phyloP scores from a whole-genome alignment of 2,329 filamentous ascomycete species.

The Apiospora saccharicola region DNA sequence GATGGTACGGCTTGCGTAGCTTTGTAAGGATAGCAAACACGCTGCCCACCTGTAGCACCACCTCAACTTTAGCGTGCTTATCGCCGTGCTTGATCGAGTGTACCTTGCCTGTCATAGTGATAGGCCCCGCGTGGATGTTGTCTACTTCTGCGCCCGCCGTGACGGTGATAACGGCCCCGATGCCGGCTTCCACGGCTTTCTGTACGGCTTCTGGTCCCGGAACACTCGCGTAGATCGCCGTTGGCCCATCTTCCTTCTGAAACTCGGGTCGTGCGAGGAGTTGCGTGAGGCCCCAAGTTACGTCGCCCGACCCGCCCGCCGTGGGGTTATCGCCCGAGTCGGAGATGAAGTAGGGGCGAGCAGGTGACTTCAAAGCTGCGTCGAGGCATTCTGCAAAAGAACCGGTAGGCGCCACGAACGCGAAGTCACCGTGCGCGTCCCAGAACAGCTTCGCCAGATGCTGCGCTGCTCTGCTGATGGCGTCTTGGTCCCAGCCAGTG shows the following conservation, averaged over 20 bases:
- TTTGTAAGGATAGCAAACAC: conserved; percentile 60
- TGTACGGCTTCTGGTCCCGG: conserved; percentile 54
- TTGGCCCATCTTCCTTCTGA: conserved; percentile 44
- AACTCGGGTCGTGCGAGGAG: conserved; percentile 56
- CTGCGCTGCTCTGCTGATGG: conserved; percentile 50
- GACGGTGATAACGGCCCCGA: conserved; percentile 57
- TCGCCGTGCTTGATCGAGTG: conserved; percentile 60
- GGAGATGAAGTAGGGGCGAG: conserved; percentile 60
- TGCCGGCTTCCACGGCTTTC: conserved; percentile 51
- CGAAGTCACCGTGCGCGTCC: conserved; percentile 53
- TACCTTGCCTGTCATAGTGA: conserved; percentile 53
- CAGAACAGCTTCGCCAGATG: conserved; percentile 56
- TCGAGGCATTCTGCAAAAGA: conserved; percentile 56
- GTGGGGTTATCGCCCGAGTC: conserved; percentile 65
- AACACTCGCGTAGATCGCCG: conserved; percentile 61
- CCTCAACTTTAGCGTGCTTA: conserved; percentile 53
- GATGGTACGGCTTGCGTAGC: conserved; percentile 50
- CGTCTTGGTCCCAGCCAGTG: conserved; percentile 56
- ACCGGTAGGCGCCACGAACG: conserved; percentile 60
- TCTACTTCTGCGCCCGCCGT: conserved; percentile 60
- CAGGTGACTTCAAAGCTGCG: conserved; percentile 45
- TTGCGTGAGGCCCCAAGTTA: conserved; percentile 58
- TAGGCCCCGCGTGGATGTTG: conserved; percentile 53
- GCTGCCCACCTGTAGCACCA: conserved; percentile 57
- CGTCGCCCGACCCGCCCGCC: conserved; percentile 60